Base-by-base conservation (phyloP, 2,329 filamentous ascomycete genomes). In the Kalmusia sp. region DNA sequence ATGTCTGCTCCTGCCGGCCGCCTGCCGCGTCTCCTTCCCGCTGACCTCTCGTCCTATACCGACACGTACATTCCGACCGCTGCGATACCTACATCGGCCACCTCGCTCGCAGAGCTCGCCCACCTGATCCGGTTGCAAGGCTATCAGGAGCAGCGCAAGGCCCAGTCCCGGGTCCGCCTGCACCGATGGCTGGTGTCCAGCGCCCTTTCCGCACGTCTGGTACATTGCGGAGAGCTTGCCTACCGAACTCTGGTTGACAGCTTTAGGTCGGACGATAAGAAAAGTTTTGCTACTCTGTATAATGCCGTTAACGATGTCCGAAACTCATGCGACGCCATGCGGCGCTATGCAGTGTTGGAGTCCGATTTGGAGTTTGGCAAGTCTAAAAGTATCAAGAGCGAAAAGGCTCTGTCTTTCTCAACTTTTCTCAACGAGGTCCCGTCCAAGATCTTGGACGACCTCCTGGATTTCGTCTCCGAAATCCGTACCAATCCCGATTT, bases 401-500 rank as follows among this genome's bases (percentile, higher is more conserved):
- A 79, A 63, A 78, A 79, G 49, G 75, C 77, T 49, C 55, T 77
- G 34, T 70, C 71, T 51, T 72, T 80, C 67, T 68, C 73, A 57
- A 74, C 78, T 61, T 78, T 80, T 70, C 69, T 82, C 61, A 85
- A 89, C 70, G 87, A 92, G 67, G 84, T 98, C 44, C 90, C 92
- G 46, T 80, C 85, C 51, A 87, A 89, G 57, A 87, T 91, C 51
- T 83, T 91, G 69, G 86, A 91, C 56, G 86, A 88, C 37, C 85
- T 97, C 54, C 72, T 97, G 53, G 85, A 87, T 57, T 93, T 98
- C 68, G 78, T 98, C 64, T 88, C 86, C 43, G 86, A 91, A 74
- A 84, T 97, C 58, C 87, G 93, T 64, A 92, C 89, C 58, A 93
- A 96, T 72, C 88, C 92, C 31, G 87, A 93, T 67, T 98, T 96